Evolutionary conservation across 129 eudicot genomes (phyloP).

Genomic region (Smallanthus sonchifolius): DNA sequence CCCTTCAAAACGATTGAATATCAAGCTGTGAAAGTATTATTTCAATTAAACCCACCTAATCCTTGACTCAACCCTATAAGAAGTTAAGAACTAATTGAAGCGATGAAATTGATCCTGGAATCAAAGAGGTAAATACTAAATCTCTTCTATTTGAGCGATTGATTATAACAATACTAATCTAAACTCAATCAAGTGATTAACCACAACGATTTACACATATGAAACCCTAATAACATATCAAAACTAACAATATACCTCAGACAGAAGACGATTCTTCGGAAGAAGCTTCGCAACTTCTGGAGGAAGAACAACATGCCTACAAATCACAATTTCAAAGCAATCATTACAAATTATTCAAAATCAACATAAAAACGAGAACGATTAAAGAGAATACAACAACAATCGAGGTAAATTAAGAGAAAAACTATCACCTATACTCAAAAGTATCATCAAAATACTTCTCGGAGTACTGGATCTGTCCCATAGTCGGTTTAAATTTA

Average conservation of each 20-base stretch:
- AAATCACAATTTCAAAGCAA: not conserved
- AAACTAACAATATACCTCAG: conserved; percentile 48
- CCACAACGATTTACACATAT: not conserved
- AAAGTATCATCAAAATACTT: conserved; percentile 78
- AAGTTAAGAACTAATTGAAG: not conserved
- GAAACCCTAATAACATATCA: not conserved
- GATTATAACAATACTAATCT: not conserved
- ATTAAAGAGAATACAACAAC: not conserved
- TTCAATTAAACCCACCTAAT: not conserved
- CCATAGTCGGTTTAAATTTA: conserved; percentile 37
- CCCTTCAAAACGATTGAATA: too few species aligned
- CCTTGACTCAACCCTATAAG: not conserved
- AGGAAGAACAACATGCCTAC: conserved; percentile 96
- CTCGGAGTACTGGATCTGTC: conserved; percentile 87
- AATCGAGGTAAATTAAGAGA: not conserved
- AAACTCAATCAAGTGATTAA: not conserved
- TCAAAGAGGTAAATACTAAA: not conserved
- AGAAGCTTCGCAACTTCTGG: conserved; percentile 89
- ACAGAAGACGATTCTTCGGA: conserved; percentile 91
- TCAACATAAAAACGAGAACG: not conserved
- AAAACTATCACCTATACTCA: conserved; percentile 65
- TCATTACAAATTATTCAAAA: not conserved
- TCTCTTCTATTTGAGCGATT: not conserved
- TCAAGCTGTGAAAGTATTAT: not conserved
- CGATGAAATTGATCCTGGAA: not conserved